phyloP scores from a whole-genome alignment of 768 basidiomycete genomes.

The Calocybe gangraenosa region DNA sequence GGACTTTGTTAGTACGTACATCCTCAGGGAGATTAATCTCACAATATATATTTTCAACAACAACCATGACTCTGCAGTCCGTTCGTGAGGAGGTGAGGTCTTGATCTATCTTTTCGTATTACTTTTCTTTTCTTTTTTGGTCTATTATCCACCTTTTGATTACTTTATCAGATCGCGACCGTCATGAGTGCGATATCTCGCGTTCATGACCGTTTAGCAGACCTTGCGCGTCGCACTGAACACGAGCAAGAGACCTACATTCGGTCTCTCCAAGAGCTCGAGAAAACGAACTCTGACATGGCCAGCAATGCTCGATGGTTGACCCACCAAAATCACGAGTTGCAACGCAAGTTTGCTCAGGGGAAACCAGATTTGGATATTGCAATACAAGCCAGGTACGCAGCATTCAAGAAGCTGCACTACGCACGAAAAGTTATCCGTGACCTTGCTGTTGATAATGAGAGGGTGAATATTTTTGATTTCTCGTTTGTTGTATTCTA shows the following conservation, averaged over 20 bases:
- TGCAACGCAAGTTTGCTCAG: conserved; percentile 24
- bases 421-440: conserved; percentile 36
- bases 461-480: conserved; percentile 22
- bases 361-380: conserved; percentile 26
- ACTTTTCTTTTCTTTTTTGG: too few relatives aligned
- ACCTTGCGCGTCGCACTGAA: conserved; percentile 10
- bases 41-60: conserved; percentile 1
- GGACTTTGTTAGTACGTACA: conserved; percentile 3
- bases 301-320: conserved; percentile 23
- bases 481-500: background rate
- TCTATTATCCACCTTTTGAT: conserved; percentile 1
- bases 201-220: conserved; percentile 15
- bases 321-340: conserved; percentile 27
- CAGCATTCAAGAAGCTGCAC: conserved; percentile 26
- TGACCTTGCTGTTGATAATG: conserved; percentile 38
- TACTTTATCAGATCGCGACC: conserved; percentile 10
- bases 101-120: background rate
- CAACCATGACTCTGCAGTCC: conserved; percentile 16
- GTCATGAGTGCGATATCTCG: conserved; percentile 7
- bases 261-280: conserved; percentile 32
- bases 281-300: conserved; percentile 24
- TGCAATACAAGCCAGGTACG: conserved; percentile 29
- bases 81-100: conserved; percentile 25
- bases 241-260: conserved; percentile 12
- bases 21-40: background rate